Base-by-base conservation (phyloP, 2,329 filamentous ascomycete genomes). In the Paraphaeosphaeria minitans region DNA sequence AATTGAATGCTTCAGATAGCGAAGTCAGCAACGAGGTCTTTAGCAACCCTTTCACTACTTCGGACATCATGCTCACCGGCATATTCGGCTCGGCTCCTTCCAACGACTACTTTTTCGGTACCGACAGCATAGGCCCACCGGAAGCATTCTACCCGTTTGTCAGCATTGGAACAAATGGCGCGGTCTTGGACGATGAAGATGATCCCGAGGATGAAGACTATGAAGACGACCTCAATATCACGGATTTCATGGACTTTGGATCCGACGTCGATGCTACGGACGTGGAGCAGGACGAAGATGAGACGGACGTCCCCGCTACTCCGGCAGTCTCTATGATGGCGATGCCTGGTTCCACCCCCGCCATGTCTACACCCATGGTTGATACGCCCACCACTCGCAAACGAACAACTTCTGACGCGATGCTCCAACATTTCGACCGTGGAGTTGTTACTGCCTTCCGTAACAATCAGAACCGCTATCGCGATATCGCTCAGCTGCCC, bases 51-150 rank as follows among this genome's bases (percentile, higher is more conserved):
- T 59, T 69, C 37, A 64, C 62, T 19, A 87, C 88, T 39, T 51
- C 48, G 56, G 90, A 92, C 59, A 83, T 93, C 64, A 93, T 93
- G 90, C 87, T 93, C 79, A 89, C 88, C 50, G 89, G 88, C 66
- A 87, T 92, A 78, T 83, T 87, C 55, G 75, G 75, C 13, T 69
- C 70, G 27, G 67, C 69, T 35, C 70, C 74, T 22, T 78, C 79
- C 22, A 82, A 80, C 54, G 79, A 82, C 45, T 75, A 78, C 55
- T 75, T 79, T 24, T 78, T 82, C 39, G 79, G 78, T 63, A 86
- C 85, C 5, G 87, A 90, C 69, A 83, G 87, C n/a, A 82, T 91
- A 69, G 90, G 89, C 0, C 89, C 90, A 2, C 83, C 87, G 0
- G 90, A 93, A 75, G 89, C 90, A 8, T 93, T 92, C 75, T 93